phyloP scores from a whole-genome alignment of 2,329 filamentous ascomycete species.

The Rutstroemia sp. region DNA sequence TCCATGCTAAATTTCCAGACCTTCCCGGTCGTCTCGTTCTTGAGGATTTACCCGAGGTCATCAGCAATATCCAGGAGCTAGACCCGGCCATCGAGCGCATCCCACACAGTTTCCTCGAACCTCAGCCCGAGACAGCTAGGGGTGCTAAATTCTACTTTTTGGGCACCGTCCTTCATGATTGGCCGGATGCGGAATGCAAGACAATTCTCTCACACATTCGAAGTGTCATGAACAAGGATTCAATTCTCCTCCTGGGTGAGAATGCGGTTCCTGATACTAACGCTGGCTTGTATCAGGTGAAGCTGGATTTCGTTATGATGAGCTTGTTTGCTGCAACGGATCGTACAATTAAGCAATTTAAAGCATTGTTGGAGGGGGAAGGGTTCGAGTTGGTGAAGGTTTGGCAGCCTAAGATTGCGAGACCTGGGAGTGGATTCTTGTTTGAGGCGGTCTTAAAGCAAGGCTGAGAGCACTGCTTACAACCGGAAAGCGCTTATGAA shows the following conservation, averaged over 20 bases:
- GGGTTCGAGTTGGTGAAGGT: constrained; percentile 6
- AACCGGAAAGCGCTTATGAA: too few relatives aligned
- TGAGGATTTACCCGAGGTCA: constrained; percentile 9
- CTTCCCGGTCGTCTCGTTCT: constrained; percentile 9
- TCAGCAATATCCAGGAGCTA: constrained; percentile 7
- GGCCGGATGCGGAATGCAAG: constrained; percentile 29
- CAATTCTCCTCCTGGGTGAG: constrained; percentile 38
- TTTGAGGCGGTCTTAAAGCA: constrained; percentile 5
- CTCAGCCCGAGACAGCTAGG: constrained; percentile 24
- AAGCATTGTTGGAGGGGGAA: constrained; percentile 22
- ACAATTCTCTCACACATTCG: constrained; percentile 28
- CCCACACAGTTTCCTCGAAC: constrained; percentile 30
- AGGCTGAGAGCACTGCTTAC: too few relatives aligned
- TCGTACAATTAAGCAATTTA: constrained; percentile 34
- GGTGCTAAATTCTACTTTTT: constrained; percentile 30
- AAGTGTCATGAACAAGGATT: constrained; percentile 25
- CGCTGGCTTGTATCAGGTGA: constrained; percentile 23
- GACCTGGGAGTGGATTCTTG: background rate
- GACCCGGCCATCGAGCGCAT: constrained; percentile 21
- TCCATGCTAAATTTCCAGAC: constrained; percentile 4
- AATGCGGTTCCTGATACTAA: constrained; percentile 33
- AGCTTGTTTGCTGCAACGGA: constrained; percentile 30
- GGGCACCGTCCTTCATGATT: constrained; percentile 34
- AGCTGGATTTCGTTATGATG: constrained; percentile 38
- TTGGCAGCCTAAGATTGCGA: constrained; percentile 1